Base-by-base conservation (phyloP, 1,284 basidiomycete species). In the Cryptococcus jaspeensis region DNA sequence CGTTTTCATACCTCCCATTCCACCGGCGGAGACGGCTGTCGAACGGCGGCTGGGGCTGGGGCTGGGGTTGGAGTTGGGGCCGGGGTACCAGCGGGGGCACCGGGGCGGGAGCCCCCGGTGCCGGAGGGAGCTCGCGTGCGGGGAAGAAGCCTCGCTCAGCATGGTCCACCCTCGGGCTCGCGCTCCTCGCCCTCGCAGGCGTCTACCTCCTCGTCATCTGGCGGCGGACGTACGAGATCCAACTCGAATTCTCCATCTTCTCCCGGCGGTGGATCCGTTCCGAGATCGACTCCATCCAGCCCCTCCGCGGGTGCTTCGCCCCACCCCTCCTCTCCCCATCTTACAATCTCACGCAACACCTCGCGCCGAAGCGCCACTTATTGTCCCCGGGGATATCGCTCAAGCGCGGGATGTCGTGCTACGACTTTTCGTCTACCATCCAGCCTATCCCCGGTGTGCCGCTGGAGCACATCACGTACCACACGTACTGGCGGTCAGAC, bases 401-500 rank as follows among this genome's bases (percentile, higher is more conserved):
- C 79, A 81, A 84, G 52, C 80, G 88, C 65, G 90, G 90, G 20
- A 80, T 89, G 79, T 87, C 91, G 69, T 96, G 92, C 76, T 94
- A 92, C 73, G 85, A 90, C 70, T 90, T 91, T 72, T 87, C 91
- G 1, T 85, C 86, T 9, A 90, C 89, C 6, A 81, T 93, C 37
- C 81, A 80, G 60, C 65, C 69, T 40, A 40, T 60, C 28, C 60
- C 65, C 15, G 66, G 61, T 15, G 65, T 63, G 22, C 69, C 73
- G 4, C 56, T 83, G 47, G 76, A 83, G 56, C 80, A 83, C 16
- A 82, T 83, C 4, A 82, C 84, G 52, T 93, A 85, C 72, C 92
- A 96, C 76, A 88, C 90, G 0, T 95, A 94, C 72, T 95, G 92
- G 92, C 83, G 92, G 12, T 82, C 82, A 38, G 92, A 96, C 77